Conservation (phyloP, 1,139 yeast species). For the Candida labiduridarum region DNA sequence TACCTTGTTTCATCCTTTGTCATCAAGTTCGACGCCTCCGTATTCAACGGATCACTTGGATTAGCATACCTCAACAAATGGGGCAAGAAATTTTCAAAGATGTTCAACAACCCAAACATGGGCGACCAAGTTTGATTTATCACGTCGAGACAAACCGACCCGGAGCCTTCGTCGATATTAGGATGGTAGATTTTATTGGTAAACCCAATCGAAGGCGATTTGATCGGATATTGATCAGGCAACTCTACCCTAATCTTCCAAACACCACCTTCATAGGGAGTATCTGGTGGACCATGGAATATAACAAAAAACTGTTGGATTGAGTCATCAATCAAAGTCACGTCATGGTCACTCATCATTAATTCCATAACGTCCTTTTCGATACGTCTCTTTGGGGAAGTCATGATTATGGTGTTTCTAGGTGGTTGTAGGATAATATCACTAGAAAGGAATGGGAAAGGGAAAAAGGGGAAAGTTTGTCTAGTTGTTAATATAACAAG, state of each 20-base stretch:
- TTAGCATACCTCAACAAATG: slow-evolving; percentile 91
- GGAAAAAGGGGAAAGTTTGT: too few relatives aligned
- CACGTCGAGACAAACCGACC: slow-evolving; percentile 94
- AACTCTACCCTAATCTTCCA: slow-evolving; percentile 94
- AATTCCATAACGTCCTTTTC: slow-evolving; percentile 97
- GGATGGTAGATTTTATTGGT: slow-evolving; percentile 93
- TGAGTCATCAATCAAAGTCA: slow-evolving; percentile 79
- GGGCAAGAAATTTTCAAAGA: slow-evolving; percentile 91
- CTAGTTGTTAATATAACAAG: too few relatives aligned
- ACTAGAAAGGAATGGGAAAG: too few relatives aligned
- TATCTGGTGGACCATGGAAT: slow-evolving; percentile 85
- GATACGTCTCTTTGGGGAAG: slow-evolving; percentile 84
- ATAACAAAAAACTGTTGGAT: slow-evolving; percentile 89
- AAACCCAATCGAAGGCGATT: slow-evolving; percentile 95
- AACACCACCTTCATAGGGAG: slow-evolving; percentile 86
- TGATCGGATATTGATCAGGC: slow-evolving; percentile 95
- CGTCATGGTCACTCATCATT: slow-evolving; percentile 95
- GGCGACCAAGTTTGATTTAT: slow-evolving; percentile 99
- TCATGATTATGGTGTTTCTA: slow-evolving; percentile 30
- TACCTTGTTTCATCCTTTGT: slow-evolving; percentile 71
- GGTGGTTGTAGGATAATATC: too few relatives aligned
- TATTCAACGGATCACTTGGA: slow-evolving; percentile 90
- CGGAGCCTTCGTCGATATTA: slow-evolving; percentile 86
- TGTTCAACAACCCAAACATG: slow-evolving; percentile 88
- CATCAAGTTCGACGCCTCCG: slow-evolving; percentile 86